These are phyloP conservation scores for Acidiella bohemica DNA, from an alignment of 495 filamentous ascomycete species.

Conservation along the genomic window DNA sequence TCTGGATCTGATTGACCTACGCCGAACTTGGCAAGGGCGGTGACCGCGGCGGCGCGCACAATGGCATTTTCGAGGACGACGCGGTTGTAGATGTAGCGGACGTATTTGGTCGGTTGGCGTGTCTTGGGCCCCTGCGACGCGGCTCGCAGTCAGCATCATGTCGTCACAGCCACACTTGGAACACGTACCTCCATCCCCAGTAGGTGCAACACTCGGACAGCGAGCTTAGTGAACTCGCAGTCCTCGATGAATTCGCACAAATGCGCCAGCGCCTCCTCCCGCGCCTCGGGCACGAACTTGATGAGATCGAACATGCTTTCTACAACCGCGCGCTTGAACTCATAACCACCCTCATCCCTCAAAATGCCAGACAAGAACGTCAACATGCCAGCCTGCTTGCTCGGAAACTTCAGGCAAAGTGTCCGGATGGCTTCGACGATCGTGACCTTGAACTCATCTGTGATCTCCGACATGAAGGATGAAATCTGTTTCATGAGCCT, in stretches of 20 bases:
- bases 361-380: constrained; percentile 89
- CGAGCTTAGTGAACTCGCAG: constrained; percentile 97
- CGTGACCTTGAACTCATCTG: constrained; percentile 98
- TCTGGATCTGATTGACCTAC: constrained; percentile 93
- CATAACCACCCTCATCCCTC: constrained; percentile 92
- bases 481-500: constrained; percentile 97
- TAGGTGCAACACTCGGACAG: constrained; percentile 85
- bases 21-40: constrained; percentile 91
- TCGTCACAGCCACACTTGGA: too few species aligned
- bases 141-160: too few species aligned
- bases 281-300: constrained; percentile 95
- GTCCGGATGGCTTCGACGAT: constrained; percentile 97
- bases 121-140: constrained; percentile 97
- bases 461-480: constrained; percentile 91
- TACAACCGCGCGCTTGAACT: constrained; percentile 94
- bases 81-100: constrained; percentile 98
- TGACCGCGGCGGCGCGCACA: constrained; percentile 89
- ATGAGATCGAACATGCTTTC: constrained; percentile 99
- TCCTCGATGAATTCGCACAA: constrained; percentile 99
- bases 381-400: constrained; percentile 96
- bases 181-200: constrained; percentile 84
- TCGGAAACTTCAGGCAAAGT: constrained; percentile 91
- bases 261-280: constrained; percentile 92
- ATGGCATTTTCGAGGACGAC: constrained; percentile 96
- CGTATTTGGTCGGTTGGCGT: constrained; percentile 91